Percentiles rank a stretch among this genome's conserved stretches.
Conservation (phyloP, 345 rosid species). For the Citrus cavaleriei region DNA sequence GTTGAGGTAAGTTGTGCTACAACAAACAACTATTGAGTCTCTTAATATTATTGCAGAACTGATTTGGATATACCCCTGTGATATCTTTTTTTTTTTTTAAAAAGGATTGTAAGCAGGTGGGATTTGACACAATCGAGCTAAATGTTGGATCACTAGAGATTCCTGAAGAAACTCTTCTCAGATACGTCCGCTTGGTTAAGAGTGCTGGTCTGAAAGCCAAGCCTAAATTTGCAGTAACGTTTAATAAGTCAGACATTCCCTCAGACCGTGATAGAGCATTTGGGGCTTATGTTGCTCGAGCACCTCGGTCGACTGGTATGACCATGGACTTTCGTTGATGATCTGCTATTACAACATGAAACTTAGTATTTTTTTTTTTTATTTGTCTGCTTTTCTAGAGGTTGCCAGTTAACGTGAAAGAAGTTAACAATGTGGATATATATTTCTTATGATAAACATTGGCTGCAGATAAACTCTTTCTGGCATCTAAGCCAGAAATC, state of each 20-base stretch:
- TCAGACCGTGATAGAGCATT: slow-evolving; percentile 51
- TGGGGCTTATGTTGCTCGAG: slow-evolving; percentile 72
- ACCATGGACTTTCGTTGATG: not conserved
- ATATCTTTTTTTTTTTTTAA: not conserved
- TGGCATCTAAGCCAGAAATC: not conserved
- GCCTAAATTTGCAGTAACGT: slow-evolving; percentile 72
- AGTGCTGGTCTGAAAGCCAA: slow-evolving; percentile 76
- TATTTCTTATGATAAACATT: not conserved
- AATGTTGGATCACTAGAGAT: slow-evolving; percentile 72
- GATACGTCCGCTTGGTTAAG: slow-evolving; percentile 83
- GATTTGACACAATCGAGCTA: slow-evolving; percentile 83
- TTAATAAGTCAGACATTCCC: slow-evolving; percentile 78
- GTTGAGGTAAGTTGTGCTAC: slow-evolving; percentile 44
- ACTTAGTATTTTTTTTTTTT: not conserved
- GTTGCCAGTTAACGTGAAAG: not conserved
- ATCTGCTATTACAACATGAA: not conserved
- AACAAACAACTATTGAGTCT: not conserved
- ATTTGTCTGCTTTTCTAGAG: not conserved
- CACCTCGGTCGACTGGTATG: slow-evolving; percentile 71
- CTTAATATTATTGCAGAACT: not conserved
- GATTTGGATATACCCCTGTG: not conserved
- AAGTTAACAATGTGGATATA: not conserved
- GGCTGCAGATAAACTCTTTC: not conserved
- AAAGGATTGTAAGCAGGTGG: slow-evolving; percentile 85
- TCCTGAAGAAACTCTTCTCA: slow-evolving; percentile 80